Conservation (phyloP, 306 rosid species). For the Casuarina equisetifolia region DNA sequence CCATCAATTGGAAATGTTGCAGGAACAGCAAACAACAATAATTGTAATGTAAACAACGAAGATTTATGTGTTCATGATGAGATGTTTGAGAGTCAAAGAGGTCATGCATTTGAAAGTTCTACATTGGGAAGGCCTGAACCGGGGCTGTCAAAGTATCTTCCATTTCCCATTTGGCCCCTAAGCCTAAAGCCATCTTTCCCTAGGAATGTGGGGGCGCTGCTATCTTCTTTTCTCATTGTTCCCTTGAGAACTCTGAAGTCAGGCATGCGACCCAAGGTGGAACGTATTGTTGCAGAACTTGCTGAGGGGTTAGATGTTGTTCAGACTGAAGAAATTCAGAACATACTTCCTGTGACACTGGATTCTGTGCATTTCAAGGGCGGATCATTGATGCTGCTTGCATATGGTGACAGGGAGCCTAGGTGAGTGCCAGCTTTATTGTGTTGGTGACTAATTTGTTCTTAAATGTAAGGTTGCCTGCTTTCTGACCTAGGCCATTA, state of each 20-base stretch:
- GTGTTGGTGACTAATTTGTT: conserved; percentile 25
- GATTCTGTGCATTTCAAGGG: conserved; percentile 88
- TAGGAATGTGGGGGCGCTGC: conserved; percentile 44
- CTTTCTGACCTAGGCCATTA: conserved; percentile 4
- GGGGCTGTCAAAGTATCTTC: conserved; percentile 32
- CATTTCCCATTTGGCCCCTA: conserved; percentile 42
- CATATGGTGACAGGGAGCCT: conserved; percentile 87
- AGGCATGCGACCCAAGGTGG: conserved; percentile 42
- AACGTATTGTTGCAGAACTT: conserved; percentile 54
- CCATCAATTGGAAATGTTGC: conserved; percentile 28
- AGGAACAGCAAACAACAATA: conserved; percentile 28
- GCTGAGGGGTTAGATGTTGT: conserved; percentile 39
- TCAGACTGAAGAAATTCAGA: conserved; percentile 51
- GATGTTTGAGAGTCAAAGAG: conserved; percentile 31
- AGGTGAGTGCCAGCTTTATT: conserved; percentile 55
- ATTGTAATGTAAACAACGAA: conserved; percentile 34
- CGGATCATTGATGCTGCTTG: conserved; percentile 81
- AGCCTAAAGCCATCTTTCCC: conserved; percentile 38
- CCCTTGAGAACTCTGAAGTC: conserved; percentile 53
- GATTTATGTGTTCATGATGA: conserved; percentile 33
- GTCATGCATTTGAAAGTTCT: conserved; percentile 38
- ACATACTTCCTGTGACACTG: conserved; percentile 62
- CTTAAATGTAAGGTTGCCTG: conserved; percentile 15
- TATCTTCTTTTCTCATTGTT: conserved; percentile 40
- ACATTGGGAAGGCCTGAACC: conserved; percentile 33